Evolutionary conservation across 768 basidiomycete genomes (phyloP).

Genomic region (Ramaria sp.): DNA sequence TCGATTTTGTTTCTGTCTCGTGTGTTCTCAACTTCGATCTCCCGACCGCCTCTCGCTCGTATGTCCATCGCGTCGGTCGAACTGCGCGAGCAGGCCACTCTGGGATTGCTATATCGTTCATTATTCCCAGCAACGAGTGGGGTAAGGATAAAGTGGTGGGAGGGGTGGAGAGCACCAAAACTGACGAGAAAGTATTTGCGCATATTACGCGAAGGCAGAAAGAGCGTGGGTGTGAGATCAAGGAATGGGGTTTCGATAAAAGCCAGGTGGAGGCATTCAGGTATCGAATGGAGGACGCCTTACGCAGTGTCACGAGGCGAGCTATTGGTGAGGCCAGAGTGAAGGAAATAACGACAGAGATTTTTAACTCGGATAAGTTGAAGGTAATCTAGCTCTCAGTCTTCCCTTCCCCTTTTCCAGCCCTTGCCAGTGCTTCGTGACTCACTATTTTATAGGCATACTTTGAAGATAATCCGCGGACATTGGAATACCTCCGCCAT

Average conservation of each 20-base stretch:
- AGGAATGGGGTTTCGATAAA: conserved; percentile 92
- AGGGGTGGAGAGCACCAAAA: conserved; percentile 52
- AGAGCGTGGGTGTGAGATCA: conserved; percentile 44
- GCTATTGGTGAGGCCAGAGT: conserved; percentile 85
- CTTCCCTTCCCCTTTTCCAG: not conserved
- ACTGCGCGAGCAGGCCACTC: conserved; percentile 93
- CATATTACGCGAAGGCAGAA: conserved; percentile 72
- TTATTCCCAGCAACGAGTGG: conserved; percentile 61
- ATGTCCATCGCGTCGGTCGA: conserved; percentile 92
- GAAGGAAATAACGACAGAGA: conserved; percentile 88
- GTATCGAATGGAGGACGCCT: conserved; percentile 95
- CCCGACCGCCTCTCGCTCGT: conserved; percentile 77
- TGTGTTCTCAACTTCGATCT: conserved; percentile 98
- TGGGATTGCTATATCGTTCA: conserved; percentile 84
- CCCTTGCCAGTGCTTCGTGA: not conserved
- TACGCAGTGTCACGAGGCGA: conserved; percentile 78
- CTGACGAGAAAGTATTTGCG: conserved; percentile 68
- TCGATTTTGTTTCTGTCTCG: conserved; percentile 94
- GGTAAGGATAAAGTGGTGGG: conserved; percentile 70
- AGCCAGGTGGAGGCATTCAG: conserved; percentile 94
- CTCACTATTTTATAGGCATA: conserved; percentile 56
- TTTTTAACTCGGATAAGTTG: conserved; percentile 91
- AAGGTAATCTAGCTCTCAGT: conserved; percentile 44
- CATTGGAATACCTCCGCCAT: conserved; percentile 85
- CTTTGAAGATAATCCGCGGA: conserved; percentile 93